These are phyloP conservation scores for Myxozyma vanderwaltii DNA, from an alignment of 805 yeast species.

Conservation along the genomic window DNA sequence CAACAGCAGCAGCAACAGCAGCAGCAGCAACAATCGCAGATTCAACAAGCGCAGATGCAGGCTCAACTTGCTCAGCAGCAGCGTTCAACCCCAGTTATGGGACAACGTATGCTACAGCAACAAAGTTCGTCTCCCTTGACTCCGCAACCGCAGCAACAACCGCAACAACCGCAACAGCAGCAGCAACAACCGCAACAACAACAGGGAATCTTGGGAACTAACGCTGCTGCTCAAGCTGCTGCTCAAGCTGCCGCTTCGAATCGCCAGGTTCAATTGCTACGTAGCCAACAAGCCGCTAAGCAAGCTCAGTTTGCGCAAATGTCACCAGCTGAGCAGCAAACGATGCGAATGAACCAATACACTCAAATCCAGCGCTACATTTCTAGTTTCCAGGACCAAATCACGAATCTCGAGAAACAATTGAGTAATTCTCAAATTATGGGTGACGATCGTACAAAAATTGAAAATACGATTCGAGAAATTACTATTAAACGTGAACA, in stretches of 20 bases:
- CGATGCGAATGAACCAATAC: conserved; percentile 24
- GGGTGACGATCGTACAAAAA: conserved; percentile 30
- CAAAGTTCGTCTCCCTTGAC: conserved; percentile 9
- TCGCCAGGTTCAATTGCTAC: conserved; percentile 16
- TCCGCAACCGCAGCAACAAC: conserved; percentile 13
- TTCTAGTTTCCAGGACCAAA: conserved; percentile 21
- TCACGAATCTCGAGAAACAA: conserved; percentile 18
- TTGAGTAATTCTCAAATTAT: conserved; percentile 23
- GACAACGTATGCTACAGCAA: conserved; percentile 8
- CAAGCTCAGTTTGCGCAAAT: conserved; percentile 25
- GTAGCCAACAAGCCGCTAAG: conserved; percentile 18
- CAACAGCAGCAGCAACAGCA: conserved; percentile 15
- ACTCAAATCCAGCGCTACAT: conserved; percentile 15
- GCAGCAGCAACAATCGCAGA: conserved; percentile 24
- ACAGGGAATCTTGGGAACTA: conserved; percentile 2
- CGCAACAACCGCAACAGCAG: conserved; percentile 6
- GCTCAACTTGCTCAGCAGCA: conserved; percentile 17
- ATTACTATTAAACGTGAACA: conserved; percentile 24
- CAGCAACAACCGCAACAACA: conserved; percentile 6
- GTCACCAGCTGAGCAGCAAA: conserved; percentile 30
- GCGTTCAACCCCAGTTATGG: conserved; percentile 10
- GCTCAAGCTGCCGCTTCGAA: background rate
- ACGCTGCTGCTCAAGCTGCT: background rate
- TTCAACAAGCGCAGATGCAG: conserved; percentile 16
- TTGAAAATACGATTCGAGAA: conserved; percentile 18